phyloP scores from a whole-genome alignment of 2,329 filamentous ascomycete species.

The Penicillium expansum region DNA sequence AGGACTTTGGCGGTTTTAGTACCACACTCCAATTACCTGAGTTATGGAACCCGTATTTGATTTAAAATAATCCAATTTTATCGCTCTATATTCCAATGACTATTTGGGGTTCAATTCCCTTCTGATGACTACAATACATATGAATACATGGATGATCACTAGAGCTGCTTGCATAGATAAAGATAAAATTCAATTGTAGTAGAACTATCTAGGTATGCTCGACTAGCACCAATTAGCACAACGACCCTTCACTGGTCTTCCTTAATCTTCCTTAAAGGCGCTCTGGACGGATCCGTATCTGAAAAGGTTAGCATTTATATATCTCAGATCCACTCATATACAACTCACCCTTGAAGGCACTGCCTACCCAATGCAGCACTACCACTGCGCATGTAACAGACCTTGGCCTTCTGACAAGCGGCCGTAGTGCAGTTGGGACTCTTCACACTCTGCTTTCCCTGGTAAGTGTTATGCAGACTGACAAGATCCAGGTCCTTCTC shows the following conservation, averaged over 20 bases:
- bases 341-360: slow-evolving; percentile 51
- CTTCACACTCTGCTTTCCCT: slow-evolving; percentile 53
- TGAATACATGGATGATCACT: not conserved
- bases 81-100: too few species aligned
- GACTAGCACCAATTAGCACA: not conserved
- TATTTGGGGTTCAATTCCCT: too few species aligned
- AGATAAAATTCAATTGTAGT: not conserved
- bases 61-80: not conserved
- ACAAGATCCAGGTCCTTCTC: slow-evolving; percentile 52
- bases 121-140: too few species aligned
- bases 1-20: slow-evolving; percentile 18
- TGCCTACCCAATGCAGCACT: slow-evolving; percentile 51
- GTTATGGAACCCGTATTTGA: slow-evolving; percentile 6
- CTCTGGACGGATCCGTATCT: slow-evolving; percentile 45
- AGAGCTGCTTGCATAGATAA: not conserved
- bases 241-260: not conserved
- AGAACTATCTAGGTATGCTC: too few species aligned
- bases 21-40: slow-evolving; percentile 17
- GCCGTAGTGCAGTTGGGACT: slow-evolving; percentile 53
- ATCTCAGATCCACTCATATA: not conserved
- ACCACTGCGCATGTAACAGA: slow-evolving; percentile 60
- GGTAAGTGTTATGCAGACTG: slow-evolving; percentile 49
- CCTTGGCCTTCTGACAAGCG: slow-evolving; percentile 53
- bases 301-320: slow-evolving; percentile 6
- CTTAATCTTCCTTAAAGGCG: slow-evolving; percentile 29